Evolutionary conservation across 306 rosid species (phyloP), one percentile per base, ranked within the genome.

Genomic region (Cucurbita ficifolia): DNA sequence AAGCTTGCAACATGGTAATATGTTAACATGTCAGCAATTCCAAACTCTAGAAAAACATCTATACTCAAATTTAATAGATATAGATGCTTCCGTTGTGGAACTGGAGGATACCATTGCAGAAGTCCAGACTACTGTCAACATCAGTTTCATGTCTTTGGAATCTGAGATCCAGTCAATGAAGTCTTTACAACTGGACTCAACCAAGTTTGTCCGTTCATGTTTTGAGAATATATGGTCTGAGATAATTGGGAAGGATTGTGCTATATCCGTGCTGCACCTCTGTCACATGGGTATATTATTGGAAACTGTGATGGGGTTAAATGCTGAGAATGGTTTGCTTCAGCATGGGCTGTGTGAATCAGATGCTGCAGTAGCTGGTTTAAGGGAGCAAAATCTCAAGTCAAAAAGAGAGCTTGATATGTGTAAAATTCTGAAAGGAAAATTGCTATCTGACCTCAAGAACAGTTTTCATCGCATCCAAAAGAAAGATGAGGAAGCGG

Each of bases 221-320:
- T 87, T 94, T 75, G 98, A 89, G 84, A 81, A 84, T 42, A 78
- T 90, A 65, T 94, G 98, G 96, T 94, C 96, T 53, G 91, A 89
- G 79, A 89, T 89, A 56, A 83, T 94, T 86, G 80, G 72, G 58
- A 94, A 90, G 82, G 97, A 90, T 53, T 90, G 88, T 81, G 93
- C 87, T 49, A 76, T 87, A 77, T 90, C 96, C 50, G 98, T 89
- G 74, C 83, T 90, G 12, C 97, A 94, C 71, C 92, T 87, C 43
- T 94, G 97, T 79, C 95, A 94, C 86, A 79, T 86, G 90, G 96
- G 98, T 56, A 83, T 86, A 75, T 77, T 90, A 22, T 80, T 90
- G 75, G 98, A 93, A 89, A 86, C 97, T 45, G 88, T 87, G 72
- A 93, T 88, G 13, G 96, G 96, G 74, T 80, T 93, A 82, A 94